Conservation (phyloP, 805 yeast genomes). For the Saturnispora mendoncae region DNA sequence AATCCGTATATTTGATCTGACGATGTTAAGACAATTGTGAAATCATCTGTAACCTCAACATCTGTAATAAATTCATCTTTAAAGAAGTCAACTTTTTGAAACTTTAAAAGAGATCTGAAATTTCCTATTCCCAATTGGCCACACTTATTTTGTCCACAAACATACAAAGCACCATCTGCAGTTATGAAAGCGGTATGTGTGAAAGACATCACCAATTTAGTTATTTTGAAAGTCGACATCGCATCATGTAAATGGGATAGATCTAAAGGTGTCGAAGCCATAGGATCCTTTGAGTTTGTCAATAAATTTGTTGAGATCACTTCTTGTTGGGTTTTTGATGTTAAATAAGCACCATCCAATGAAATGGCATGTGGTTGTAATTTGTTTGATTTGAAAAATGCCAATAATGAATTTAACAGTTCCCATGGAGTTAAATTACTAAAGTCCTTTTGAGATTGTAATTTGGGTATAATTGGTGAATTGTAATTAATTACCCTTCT, state of each 20-base stretch:
- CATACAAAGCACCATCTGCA: slow-evolving; percentile 12
- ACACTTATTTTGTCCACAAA: slow-evolving; percentile 71
- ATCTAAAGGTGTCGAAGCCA: neutral
- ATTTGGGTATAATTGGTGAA: slow-evolving; percentile 13
- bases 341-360: slow-evolving; percentile 5
- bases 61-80: slow-evolving; percentile 24
- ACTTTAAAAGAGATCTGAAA: neutral
- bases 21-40: slow-evolving; percentile 48
- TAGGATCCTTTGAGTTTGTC: neutral
- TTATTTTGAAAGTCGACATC: slow-evolving; percentile 1
- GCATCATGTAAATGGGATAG: slow-evolving; percentile 3
- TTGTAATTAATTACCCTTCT: slow-evolving; percentile 29
- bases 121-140: slow-evolving; percentile 10
- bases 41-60: slow-evolving; percentile 55
- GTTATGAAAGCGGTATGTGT: slow-evolving; percentile 12
- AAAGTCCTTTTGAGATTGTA: slow-evolving; percentile 56
- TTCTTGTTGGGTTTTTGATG: neutral
- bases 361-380: slow-evolving; percentile 2
- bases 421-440: slow-evolving; percentile 69
- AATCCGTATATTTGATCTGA: slow-evolving; percentile 57
- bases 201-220: slow-evolving; percentile 4
- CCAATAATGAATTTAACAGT: slow-evolving; percentile 31
- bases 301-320: neutral
- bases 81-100: slow-evolving; percentile 9
- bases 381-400: slow-evolving; percentile 1